Percentiles rank a stretch among this genome's conserved stretches.
These are phyloP conservation scores for Gymnopus androsaceus DNA, from an alignment of 1,284 basidiomycete genomes.

Conservation along the genomic window DNA sequence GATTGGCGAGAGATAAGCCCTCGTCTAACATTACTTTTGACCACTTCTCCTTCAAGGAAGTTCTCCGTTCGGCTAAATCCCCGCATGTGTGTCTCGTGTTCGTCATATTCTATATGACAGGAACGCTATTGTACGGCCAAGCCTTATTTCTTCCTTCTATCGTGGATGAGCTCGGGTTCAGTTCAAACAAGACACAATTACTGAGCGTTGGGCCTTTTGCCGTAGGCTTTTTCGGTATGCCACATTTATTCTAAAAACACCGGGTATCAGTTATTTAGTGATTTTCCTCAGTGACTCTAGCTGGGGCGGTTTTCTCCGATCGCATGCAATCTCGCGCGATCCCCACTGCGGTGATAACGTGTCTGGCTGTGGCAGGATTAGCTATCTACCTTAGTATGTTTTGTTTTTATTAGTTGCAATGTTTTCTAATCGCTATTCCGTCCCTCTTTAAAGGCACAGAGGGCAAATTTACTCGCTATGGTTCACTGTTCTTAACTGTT, in stretches of 20 bases:
- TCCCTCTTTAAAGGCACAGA: constrained; percentile 17
- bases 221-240: constrained; percentile 31
- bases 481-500: constrained; percentile 37
- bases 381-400: constrained; percentile 35
- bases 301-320: constrained; percentile 35
- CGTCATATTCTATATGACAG: constrained; percentile 47
- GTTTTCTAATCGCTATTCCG: background rate
- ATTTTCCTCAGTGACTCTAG: constrained; percentile 29
- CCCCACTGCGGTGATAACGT: constrained; percentile 28
- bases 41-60: constrained; percentile 32
- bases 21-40: constrained; percentile 29
- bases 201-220: constrained; percentile 37
- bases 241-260: background rate
- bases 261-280: background rate
- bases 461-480: constrained; percentile 32
- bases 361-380: constrained; percentile 33
- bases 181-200: constrained; percentile 30
- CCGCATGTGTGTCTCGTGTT: constrained; percentile 37
- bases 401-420: background rate
- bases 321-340: constrained; percentile 34
- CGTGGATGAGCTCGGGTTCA: constrained; percentile 44
- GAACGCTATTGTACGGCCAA: constrained; percentile 45
- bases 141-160: constrained; percentile 45
- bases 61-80: constrained; percentile 30
- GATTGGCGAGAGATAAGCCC: constrained; percentile 33